Conservation (phyloP, 2,329 filamentous ascomycete species). For the Xylariaceae sp. region DNA sequence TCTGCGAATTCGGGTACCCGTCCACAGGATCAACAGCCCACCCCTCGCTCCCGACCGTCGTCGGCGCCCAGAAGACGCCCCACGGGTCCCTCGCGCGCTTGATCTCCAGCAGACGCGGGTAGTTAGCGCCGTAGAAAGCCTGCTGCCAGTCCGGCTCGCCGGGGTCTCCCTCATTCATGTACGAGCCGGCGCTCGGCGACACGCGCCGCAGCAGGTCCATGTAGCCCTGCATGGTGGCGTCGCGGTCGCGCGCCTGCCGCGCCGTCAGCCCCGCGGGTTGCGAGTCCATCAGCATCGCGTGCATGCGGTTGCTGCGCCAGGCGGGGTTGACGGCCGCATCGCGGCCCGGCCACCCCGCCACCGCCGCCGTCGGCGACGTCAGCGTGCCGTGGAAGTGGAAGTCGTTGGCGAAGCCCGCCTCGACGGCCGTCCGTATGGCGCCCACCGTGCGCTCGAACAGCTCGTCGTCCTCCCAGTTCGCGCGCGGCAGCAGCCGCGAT, state of each 20-base stretch:
- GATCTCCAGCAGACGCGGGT: constrained; percentile 44
- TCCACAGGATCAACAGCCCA: constrained; percentile 44
- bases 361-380: constrained; percentile 35
- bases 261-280: constrained; percentile 25
- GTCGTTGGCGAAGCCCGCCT: constrained; percentile 38
- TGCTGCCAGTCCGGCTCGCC: constrained; percentile 49
- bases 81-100: constrained; percentile 54
- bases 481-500: constrained; percentile 38
- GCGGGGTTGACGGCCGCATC: constrained; percentile 46
- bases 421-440: constrained; percentile 39
- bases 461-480: constrained; percentile 33
- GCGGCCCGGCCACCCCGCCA: constrained; percentile 36
- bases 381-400: constrained; percentile 40
- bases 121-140: constrained; percentile 52
- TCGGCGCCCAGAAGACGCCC: constrained; percentile 51
- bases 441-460: constrained; percentile 32
- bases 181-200: constrained; percentile 47
- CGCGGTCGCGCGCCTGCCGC: constrained; percentile 28
- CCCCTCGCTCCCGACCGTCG: constrained; percentile 54
- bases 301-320: constrained; percentile 44
- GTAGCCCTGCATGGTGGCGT: constrained; percentile 30
- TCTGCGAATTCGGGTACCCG: constrained; percentile 30
- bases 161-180: constrained; percentile 58
- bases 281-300: constrained; percentile 39
- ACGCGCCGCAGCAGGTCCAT: constrained; percentile 36